These are phyloP conservation scores for Diaporthe destruens DNA, from an alignment of 2,329 filamentous ascomycete genomes.

Conservation along the genomic window DNA sequence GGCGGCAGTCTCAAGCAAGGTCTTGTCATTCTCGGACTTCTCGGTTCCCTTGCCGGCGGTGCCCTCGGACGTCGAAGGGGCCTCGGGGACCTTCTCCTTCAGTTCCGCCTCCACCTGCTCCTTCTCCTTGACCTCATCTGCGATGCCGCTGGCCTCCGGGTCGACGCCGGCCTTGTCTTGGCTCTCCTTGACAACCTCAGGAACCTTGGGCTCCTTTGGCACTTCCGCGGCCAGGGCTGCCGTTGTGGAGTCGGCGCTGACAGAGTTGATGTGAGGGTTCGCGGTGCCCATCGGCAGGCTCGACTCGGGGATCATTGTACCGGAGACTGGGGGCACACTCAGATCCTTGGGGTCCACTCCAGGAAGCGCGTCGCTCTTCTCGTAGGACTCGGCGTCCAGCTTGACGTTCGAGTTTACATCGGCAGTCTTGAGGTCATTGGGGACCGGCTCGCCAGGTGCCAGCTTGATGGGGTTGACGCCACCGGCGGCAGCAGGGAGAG, in stretches of 20 bases:
- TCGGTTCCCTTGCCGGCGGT: constrained; percentile 64
- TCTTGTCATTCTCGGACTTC: constrained; percentile 62
- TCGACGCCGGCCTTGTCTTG: constrained; percentile 73
- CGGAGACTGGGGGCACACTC: constrained; percentile 67
- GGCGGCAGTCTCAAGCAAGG: constrained; percentile 55
- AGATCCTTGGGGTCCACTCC: constrained; percentile 56
- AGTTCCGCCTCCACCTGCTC: constrained; percentile 78
- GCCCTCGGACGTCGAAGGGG: constrained; percentile 69
- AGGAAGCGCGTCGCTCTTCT: constrained; percentile 77
- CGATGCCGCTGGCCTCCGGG: constrained; percentile 77
- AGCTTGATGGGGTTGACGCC: constrained; percentile 85
- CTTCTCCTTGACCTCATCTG: constrained; percentile 78
- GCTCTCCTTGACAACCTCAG: constrained; percentile 77
- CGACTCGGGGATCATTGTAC: constrained; percentile 83
- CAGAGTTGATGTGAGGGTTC: constrained; percentile 65
- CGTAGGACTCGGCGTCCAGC: constrained; percentile 87
- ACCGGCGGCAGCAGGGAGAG: constrained; percentile 72
- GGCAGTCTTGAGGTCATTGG: constrained; percentile 75
- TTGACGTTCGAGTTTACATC: constrained; percentile 79
- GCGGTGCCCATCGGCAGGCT: constrained; percentile 74
- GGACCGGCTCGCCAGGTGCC: constrained; percentile 84
- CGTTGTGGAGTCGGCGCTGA: constrained; percentile 71
- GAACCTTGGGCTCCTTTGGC: constrained; percentile 69
- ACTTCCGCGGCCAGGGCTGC: constrained; percentile 76
- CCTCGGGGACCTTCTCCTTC: constrained; percentile 73